A percentile compares a stretch with the other conserved stretches of the same genome.
These are phyloP conservation scores for Eucalyptus coolabah DNA, from an alignment of 345 rosid genomes.

Conservation along the genomic window DNA sequence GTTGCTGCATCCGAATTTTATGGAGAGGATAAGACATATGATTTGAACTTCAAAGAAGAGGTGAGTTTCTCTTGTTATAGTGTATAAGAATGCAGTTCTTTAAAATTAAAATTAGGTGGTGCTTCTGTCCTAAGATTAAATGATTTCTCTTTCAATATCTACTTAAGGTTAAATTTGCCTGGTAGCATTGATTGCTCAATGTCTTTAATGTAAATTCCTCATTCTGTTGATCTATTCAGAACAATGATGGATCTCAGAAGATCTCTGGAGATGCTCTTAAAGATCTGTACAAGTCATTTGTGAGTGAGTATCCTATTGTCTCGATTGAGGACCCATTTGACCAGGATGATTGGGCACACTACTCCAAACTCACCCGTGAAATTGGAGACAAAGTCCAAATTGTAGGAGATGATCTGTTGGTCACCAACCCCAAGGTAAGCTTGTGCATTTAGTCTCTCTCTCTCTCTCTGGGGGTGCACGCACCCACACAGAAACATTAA, in stretches of 20 bases:
- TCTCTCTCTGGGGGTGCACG: background rate
- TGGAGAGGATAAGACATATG: conserved; percentile 32
- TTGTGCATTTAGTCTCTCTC: background rate
- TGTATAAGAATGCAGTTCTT: background rate
- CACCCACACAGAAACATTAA: background rate
- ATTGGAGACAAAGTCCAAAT: conserved; percentile 51
- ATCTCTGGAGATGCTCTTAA: conserved; percentile 52
- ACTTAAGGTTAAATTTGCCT: background rate
- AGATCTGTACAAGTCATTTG: conserved; percentile 51
- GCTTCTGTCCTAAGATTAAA: background rate
- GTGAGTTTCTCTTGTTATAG: background rate
- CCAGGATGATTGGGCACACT: conserved; percentile 69
- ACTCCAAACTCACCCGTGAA: conserved; percentile 40
- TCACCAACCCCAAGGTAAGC: conserved; percentile 57
- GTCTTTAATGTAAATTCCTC: background rate
- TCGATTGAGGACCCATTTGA: conserved; percentile 71
- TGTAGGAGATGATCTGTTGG: conserved; percentile 68
- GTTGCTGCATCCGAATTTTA: conserved; percentile 75
- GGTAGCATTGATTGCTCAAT: background rate
- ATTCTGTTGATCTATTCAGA: conserved; percentile 13
- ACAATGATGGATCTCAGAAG: conserved; percentile 49
- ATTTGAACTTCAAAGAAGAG: conserved; percentile 62
- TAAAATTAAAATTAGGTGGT: background rate
- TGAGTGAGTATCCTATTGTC: conserved; percentile 44
- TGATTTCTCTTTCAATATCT: background rate